Conservation (phyloP, 768 basidiomycete species). For the Rhodotorula diobovata region DNA sequence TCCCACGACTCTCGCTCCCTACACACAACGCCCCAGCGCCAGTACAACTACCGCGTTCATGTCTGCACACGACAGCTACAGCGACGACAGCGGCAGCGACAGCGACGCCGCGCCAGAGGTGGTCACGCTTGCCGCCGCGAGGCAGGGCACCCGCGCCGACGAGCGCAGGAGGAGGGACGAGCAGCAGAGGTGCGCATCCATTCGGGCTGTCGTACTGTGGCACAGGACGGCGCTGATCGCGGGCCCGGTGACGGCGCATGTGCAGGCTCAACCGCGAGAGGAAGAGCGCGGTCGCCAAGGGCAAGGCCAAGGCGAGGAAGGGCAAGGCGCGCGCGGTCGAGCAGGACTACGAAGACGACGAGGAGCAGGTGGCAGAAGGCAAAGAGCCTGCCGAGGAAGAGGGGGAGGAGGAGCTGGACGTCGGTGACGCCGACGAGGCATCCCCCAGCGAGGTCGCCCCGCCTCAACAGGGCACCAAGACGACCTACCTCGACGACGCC, state of each 20-base stretch:
- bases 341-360: not conserved
- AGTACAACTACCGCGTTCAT: not conserved
- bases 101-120: slow-evolving; percentile 34
- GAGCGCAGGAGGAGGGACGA: slow-evolving; percentile 6
- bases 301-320: not conserved
- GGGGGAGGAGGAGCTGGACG: slow-evolving; percentile 4
- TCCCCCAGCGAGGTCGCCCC: not conserved
- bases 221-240: not conserved
- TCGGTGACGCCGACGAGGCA: not conserved
- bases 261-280: not conserved
- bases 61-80: slow-evolving; percentile 9
- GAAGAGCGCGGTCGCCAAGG: not conserved
- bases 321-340: slow-evolving; percentile 9
- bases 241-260: not conserved
- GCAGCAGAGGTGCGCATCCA: slow-evolving; percentile 1
- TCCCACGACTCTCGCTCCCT: not conserved
- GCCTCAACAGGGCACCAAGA: slow-evolving; percentile 23
- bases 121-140: slow-evolving; percentile 22
- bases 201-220: not conserved
- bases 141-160: slow-evolving; percentile 7
- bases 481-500: slow-evolving; percentile 36
- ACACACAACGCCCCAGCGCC: slow-evolving; percentile 1
- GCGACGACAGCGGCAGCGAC: slow-evolving; percentile 6
- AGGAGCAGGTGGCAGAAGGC: not conserved
- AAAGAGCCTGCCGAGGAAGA: not conserved